Conservation (phyloP, 1,284 basidiomycete genomes). For the Ceratorhiza oryzae-sativae region DNA sequence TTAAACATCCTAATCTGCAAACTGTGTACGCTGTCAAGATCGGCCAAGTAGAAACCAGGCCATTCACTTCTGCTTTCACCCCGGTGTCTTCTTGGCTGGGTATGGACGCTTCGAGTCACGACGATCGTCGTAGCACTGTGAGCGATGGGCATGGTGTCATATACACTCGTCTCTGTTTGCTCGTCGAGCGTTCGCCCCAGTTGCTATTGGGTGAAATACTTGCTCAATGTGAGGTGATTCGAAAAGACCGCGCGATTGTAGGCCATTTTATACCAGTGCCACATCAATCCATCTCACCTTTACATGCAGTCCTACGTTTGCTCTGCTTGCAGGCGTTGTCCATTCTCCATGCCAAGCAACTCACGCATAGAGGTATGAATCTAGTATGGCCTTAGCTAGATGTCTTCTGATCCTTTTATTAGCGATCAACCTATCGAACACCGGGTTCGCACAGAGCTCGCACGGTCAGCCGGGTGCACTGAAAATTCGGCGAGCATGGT, state of each 20-base stretch:
- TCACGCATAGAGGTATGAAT: constrained; percentile 39
- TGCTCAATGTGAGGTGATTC: constrained; percentile 29
- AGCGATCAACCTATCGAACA: constrained; percentile 38
- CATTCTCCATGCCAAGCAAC: constrained; percentile 24
- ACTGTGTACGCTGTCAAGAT: constrained; percentile 32
- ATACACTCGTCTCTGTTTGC: constrained; percentile 32
- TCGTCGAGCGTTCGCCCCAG: constrained; percentile 38
- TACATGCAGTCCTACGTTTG: constrained; percentile 4
- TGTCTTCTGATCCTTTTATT: neutral
- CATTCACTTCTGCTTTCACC: constrained; percentile 1
- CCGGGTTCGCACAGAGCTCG: constrained; percentile 33
- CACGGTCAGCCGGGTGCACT: constrained; percentile 34
- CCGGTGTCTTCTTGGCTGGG: constrained; percentile 16
- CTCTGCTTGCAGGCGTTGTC: constrained; percentile 35
- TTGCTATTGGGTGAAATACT: constrained; percentile 22
- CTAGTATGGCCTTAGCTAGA: neutral
- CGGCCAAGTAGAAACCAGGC: constrained; percentile 4
- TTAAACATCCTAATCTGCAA: constrained; percentile 29
- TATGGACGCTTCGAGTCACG: neutral
- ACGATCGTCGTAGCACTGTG: constrained; percentile 12
- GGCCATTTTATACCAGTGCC: neutral
- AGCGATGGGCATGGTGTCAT: constrained; percentile 10
- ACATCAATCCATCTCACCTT: neutral
- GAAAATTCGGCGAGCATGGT: constrained; percentile 40
- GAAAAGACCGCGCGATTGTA: constrained; percentile 35